A percentile compares a stretch with the other conserved stretches of the same genome.
phyloP scores from a whole-genome alignment of 2,329 filamentous ascomycete genomes.

The Cladophialophora exuberans region DNA sequence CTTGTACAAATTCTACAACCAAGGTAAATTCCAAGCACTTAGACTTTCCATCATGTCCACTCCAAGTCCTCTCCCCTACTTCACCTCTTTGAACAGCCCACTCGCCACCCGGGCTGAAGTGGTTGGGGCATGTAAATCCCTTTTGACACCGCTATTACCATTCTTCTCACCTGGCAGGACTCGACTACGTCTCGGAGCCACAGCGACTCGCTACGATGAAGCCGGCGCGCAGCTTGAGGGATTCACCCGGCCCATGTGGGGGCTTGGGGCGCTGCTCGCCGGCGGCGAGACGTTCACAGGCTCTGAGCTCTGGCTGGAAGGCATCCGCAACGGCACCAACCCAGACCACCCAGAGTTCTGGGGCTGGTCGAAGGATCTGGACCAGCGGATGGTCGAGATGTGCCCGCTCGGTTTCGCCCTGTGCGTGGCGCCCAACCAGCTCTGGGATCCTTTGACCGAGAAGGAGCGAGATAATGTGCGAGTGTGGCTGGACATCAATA shows the following conservation, averaged over 20 bases:
- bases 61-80: neutral
- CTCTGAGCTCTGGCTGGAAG: constrained; percentile 69
- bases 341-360: constrained; percentile 73
- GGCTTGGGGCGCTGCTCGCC: constrained; percentile 69
- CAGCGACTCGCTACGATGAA: constrained; percentile 77
- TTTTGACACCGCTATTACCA: constrained; percentile 71
- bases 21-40: neutral
- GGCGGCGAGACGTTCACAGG: constrained; percentile 68
- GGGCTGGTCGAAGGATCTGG: constrained; percentile 74
- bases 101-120: constrained; percentile 42
- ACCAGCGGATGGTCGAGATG: constrained; percentile 85
- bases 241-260: constrained; percentile 76
- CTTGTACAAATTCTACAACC: neutral
- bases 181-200: constrained; percentile 69
- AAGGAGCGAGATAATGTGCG: constrained; percentile 69
- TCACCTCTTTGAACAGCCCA: constrained; percentile 18
- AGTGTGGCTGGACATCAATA: constrained; percentile 75
- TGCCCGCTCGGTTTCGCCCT: constrained; percentile 76
- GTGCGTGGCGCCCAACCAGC: constrained; percentile 64
- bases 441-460: constrained; percentile 69
- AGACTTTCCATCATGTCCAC: constrained; percentile 1
- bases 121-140: constrained; percentile 63
- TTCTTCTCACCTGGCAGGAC: constrained; percentile 71
- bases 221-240: constrained; percentile 77
- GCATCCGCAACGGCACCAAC: constrained; percentile 71